Evolutionary conservation across 306 rosid genomes (phyloP), one percentile per base, ranked within the genome.

Genomic region (Prinsepia uniflora): DNA sequence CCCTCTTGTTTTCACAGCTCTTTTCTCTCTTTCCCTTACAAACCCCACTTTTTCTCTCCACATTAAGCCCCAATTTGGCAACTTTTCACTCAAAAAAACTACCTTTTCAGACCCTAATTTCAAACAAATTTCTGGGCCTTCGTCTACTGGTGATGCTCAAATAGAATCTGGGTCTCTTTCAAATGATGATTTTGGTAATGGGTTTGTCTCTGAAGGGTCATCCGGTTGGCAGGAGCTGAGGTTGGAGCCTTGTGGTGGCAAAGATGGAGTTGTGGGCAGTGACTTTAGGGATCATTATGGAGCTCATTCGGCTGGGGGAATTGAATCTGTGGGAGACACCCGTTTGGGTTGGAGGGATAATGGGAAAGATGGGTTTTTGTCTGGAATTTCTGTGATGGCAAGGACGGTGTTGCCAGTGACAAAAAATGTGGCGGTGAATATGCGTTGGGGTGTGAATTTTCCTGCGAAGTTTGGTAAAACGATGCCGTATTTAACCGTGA

Each of bases 1-100:
- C 44, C 97, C 97, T 78, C 92, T 94, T 30, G 64, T 87, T 50
- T 94, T 94, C 77, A 90, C 87, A 2, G 87, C 89, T 6, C 79
- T 60, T 30, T 82, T 94, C 79, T 77, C 92, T 1, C 75, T 84
- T 4, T 81, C 90, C 68, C 85, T 78, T n/a, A 13, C 90, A 10
- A 74, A 77, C 54, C 93, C 96, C 10, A 62, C 84, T 70, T 92
- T 92, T 84, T 89, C 77, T 62, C 92, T 92, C 39, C 92, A 86
- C 53, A 55, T 92, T 68, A 90, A 83, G 67, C 98, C 96, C 81
- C 96, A 87, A 68, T 71, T 90, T 11, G 96, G 92, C 6, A 69
- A 90, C 72, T 90, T 92, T 53, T 85, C 89, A 4, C 84, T 94
- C n/a, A 69, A 70, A 19, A 87, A 86, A 80, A 76, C 88, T 49